Evolutionary conservation across 1,139 yeast species (phyloP), one percentile per base, ranked within the genome.

Genomic region (Candida glucosophila): DNA sequence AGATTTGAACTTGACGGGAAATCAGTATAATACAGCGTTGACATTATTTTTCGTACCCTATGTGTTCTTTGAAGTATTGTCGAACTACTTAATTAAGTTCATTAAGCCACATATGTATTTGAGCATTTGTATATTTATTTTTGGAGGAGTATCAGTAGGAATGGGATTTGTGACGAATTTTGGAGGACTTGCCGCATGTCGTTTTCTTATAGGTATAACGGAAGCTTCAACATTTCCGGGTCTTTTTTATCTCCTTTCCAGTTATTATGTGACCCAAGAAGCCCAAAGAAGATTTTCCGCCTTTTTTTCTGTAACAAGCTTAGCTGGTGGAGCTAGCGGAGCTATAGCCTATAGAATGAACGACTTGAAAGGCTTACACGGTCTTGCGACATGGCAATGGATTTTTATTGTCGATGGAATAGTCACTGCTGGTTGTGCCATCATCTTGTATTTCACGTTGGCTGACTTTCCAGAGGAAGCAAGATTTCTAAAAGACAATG

Each of bases 221-320:
- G 88, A 78, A 49, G 67, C 78, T 23, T 78, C 83, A 24, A 70
- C 79, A 40, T 78, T 78, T 56, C 85, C 86, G 2, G 77, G 82
- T 12, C 71, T 80, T 38, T 77, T 79, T 47, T 78, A 78, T 45
- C 62, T 78, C 29, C 58, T 78, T 37, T 59, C 81, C 19, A 63
- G 67, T 33, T 70, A 62, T 33, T 70, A 70, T 49, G 58, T 76
- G 18, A 63, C 76, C 30, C 55, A 51, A 10, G 88, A 79, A 49
- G 71, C 82, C 10, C 86, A 77, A 48, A 67, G 74, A 43, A 56
- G 90, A 29, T 77, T 75, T 45, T 68, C 78, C 8, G 67, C 74
- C 26, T 79, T 79, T 49, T 78, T 78, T 52, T 57, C 63, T 6
- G 56, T 57, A 23, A 58, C 67, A 9, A 49, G 63, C 20, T 51